These are phyloP conservation scores for Claviceps sp. DNA, from an alignment of 2,329 filamentous ascomycete species.

Conservation along the genomic window DNA sequence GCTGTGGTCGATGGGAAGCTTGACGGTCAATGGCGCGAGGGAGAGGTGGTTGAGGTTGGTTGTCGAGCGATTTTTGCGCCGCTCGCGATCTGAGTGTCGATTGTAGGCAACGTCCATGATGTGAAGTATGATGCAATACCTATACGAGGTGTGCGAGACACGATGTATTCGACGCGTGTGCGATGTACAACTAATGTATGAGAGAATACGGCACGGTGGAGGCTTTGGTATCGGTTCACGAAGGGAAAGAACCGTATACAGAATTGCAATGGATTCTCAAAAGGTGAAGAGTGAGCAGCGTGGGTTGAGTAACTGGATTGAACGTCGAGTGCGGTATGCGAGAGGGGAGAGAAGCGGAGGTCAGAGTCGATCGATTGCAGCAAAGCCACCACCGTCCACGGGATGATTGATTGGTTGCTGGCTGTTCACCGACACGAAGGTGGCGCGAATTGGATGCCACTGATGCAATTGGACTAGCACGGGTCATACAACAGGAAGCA, in stretches of 20 bases:
- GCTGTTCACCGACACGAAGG: too few species aligned
- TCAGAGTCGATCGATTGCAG: neutral
- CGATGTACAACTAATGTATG: too few species aligned
- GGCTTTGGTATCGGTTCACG: too few species aligned
- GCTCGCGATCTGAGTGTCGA: slow-evolving; percentile 42
- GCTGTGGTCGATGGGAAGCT: slow-evolving; percentile 43
- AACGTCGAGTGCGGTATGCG: neutral
- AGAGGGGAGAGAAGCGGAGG: neutral
- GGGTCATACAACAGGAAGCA: too few species aligned
- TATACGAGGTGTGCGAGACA: neutral
- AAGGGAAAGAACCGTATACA: neutral
- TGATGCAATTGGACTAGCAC: too few species aligned
- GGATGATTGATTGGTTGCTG: too few species aligned
- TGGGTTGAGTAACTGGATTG: too few species aligned
- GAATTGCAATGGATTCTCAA: neutral
- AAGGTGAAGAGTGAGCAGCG: neutral
- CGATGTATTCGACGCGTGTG: too few species aligned
- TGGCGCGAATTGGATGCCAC: too few species aligned
- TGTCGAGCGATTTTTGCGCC: slow-evolving; percentile 45
- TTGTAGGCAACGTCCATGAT: slow-evolving; percentile 47
- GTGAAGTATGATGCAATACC: neutral
- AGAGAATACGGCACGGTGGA: too few species aligned
- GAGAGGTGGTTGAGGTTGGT: slow-evolving; percentile 47
- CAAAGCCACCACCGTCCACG: too few species aligned
- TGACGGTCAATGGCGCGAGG: slow-evolving; percentile 50